Conservation (phyloP, 2,329 filamentous ascomycete genomes). For the Arthrobotrys iridis region DNA sequence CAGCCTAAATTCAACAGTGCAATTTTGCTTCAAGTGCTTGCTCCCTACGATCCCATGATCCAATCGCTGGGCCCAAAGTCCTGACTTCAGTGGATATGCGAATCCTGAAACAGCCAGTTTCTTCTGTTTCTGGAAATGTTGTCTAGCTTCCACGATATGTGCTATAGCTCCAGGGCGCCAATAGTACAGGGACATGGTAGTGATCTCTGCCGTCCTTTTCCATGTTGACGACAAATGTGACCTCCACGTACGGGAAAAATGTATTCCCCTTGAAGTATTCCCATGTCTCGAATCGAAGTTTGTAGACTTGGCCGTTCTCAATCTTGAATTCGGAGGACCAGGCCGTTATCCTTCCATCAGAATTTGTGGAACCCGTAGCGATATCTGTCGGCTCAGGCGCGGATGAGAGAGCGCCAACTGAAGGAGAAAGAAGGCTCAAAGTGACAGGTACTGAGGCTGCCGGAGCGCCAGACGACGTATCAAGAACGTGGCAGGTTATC, state of each 20-base stretch:
- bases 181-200: constrained; percentile 80
- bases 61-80: neutral
- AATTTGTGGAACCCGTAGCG: constrained; percentile 74
- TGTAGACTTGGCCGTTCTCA: constrained; percentile 70
- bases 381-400: constrained; percentile 61
- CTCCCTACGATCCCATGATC: neutral
- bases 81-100: neutral
- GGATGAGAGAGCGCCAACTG: constrained; percentile 57
- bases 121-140: neutral
- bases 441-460: constrained; percentile 74
- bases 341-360: constrained; percentile 76
- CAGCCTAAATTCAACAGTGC: neutral
- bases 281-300: constrained; percentile 76
- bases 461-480: constrained; percentile 78
- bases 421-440: constrained; percentile 62
- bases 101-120: neutral
- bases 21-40: neutral
- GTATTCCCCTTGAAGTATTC: constrained; percentile 73
- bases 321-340: constrained; percentile 72
- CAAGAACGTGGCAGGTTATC: constrained; percentile 88
- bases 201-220: constrained; percentile 66
- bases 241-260: constrained; percentile 69
- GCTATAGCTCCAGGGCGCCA: constrained; percentile 82
- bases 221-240: constrained; percentile 66
- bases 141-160: constrained; percentile 79